Evolutionary conservation across 805 yeast genomes (phyloP), one percentile per base, ranked within the genome.

Genomic region (Starmera dryadoides): DNA sequence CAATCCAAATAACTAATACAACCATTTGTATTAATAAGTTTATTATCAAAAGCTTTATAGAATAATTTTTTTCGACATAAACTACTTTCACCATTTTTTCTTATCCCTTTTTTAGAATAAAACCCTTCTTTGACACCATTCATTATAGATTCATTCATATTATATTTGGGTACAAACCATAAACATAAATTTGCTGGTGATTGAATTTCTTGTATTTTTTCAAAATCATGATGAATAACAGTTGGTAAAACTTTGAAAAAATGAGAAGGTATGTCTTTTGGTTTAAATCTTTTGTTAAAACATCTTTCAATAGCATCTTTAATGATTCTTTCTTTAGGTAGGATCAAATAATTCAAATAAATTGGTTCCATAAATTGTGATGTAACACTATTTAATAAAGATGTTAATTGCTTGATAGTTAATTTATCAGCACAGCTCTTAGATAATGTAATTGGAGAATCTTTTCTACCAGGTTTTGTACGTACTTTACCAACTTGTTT

Each of bases 341-440:
- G 36, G 0, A 83, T 71, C 33, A 84, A 44, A 50, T 68, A 78
- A 21, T 63, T 62, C 21, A 84, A 50, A 41, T 45, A 71, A 12
- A 64, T 52, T 0, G 64, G 57, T 6, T 48, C 52, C 2, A 68
- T 45, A 31, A 68, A 37, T 2, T 38, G 42, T 30, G 68, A 63
- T 2, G 73, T 69, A 7, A 72, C 36, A 4, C 74, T 52, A 47
- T 72, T 80, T 32, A 74, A 55, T 3, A 81, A 36, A 0, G 87
- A 82, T 0, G 66, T 63, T 28, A 63, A 59, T 55, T 86, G 96
- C 42, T 71, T 70, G 36, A 81, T 38, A 33, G 85, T 69, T 20
- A 91, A 57, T 52, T 91, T 91, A 56, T 91, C 98, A 1, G 94
- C 78, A 56, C 98, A 91, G 1, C 96, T 86, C 56, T 88, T 91